A percentile compares a stretch with the other conserved stretches of the same genome.
Evolutionary conservation across 208 protist species (phyloP).

Genomic region (Wallacemonas sp.): DNA sequence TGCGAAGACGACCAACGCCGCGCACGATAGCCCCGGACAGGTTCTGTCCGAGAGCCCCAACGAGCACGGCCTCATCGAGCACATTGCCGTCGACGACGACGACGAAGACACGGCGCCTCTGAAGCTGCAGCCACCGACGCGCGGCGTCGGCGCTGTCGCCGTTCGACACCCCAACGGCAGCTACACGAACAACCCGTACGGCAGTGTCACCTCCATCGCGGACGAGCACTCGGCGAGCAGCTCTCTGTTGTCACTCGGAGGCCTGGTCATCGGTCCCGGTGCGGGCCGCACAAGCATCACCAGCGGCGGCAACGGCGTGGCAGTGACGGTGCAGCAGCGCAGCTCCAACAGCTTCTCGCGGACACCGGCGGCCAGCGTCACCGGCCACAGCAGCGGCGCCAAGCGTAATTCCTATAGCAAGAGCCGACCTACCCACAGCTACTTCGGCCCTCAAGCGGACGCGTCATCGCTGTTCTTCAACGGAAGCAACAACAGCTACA

Average conservation of each 20-base stretch:
- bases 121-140: conserved; percentile 2
- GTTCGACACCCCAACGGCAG: conserved; percentile 29
- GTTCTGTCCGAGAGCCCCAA: background rate
- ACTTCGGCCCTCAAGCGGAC: background rate
- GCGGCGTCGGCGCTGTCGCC: background rate
- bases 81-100: conserved; percentile 14
- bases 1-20: background rate
- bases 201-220: conserved; percentile 36
- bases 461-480: conserved; percentile 8
- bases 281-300: background rate
- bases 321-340: conserved; percentile 23
- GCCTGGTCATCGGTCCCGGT: background rate
- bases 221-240: conserved; percentile 10
- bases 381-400: background rate
- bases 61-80: background rate
- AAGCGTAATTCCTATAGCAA: background rate
- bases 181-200: conserved; percentile 44
- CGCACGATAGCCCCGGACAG: background rate
- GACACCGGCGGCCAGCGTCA: conserved; percentile 10
- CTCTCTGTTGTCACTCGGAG: background rate
- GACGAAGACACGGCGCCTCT: conserved; percentile 19
- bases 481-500: conserved; percentile 1
- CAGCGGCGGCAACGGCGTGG: conserved; percentile 18
- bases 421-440: background rate
- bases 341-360: conserved; percentile 1